phyloP scores from a whole-genome alignment of 2,329 filamentous ascomycete genomes.

The Sordariomycetes sp. region DNA sequence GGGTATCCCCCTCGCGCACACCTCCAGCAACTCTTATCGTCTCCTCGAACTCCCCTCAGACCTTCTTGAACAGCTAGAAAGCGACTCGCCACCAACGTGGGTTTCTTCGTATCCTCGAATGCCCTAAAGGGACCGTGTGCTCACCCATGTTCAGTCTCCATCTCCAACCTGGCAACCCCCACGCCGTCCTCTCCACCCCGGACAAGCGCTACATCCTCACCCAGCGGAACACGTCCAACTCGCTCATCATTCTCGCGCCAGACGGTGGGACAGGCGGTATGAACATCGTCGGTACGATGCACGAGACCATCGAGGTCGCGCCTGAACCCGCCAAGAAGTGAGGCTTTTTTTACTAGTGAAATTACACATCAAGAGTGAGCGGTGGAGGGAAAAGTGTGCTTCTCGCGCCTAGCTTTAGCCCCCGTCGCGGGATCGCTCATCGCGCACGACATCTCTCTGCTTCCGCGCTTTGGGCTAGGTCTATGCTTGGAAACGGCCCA shows the following conservation, averaged over 20 bases:
- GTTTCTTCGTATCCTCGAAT: slow-evolving; percentile 10
- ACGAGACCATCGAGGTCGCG: slow-evolving; percentile 50
- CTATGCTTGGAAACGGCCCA: no score
- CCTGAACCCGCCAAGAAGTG: slow-evolving; percentile 18
- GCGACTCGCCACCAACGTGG: slow-evolving; percentile 37
- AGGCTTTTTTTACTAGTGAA: no score
- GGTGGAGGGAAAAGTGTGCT: no score
- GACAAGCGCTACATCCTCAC: slow-evolving; percentile 42
- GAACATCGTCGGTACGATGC: slow-evolving; percentile 38
- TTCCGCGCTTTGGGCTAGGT: no score
- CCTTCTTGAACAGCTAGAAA: slow-evolving; percentile 39
- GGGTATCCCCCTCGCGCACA: slow-evolving; percentile 37
- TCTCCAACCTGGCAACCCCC: slow-evolving; percentile 31
- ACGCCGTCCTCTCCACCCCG: slow-evolving; percentile 37
- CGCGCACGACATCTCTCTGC: no score
- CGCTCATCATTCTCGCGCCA: slow-evolving; percentile 40
- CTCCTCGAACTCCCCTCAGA: slow-evolving; percentile 50
- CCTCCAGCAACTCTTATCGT: slow-evolving; percentile 38
- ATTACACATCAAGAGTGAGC: no score
- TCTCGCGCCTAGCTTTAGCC: no score
- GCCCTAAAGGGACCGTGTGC: background rate
- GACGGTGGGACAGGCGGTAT: slow-evolving; percentile 14
- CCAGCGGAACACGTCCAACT: slow-evolving; percentile 56
- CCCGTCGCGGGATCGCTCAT: no score
- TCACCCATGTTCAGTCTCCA: slow-evolving; percentile 23